A percentile compares a stretch with the other conserved stretches of the same genome.
phyloP scores from a whole-genome alignment of 208 protist species.

The Trypanosoma rangeli region DNA sequence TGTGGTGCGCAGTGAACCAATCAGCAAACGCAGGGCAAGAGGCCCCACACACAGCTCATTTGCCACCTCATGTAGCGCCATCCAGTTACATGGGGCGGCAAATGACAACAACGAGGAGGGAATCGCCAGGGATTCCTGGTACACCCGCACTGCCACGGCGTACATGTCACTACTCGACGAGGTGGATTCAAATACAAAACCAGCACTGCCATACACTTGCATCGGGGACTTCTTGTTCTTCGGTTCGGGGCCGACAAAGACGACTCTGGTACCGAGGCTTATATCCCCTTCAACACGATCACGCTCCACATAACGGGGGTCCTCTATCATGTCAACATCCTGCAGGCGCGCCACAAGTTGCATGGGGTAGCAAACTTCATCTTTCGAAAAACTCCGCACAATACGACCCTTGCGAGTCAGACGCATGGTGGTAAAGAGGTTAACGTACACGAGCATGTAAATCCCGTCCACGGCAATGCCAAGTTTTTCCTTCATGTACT shows the following conservation, averaged over 20 bases:
- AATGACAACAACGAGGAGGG: constrained; percentile 53
- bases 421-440: constrained; percentile 79
- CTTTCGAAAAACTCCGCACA: constrained; percentile 66
- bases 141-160: constrained; percentile 26
- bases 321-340: constrained; percentile 61
- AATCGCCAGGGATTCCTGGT: constrained; percentile 44
- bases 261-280: constrained; percentile 48
- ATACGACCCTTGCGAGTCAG: constrained; percentile 54
- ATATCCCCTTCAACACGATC: constrained; percentile 59
- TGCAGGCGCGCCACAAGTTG: constrained; percentile 56
- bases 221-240: constrained; percentile 40
- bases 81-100: constrained; percentile 67
- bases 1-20: constrained; percentile 71
- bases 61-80: constrained; percentile 63
- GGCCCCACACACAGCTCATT: constrained; percentile 43
- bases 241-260: constrained; percentile 76
- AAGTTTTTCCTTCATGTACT: constrained; percentile 78
- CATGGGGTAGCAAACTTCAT: constrained; percentile 80
- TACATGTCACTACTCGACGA: constrained; percentile 40
- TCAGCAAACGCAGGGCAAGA: constrained; percentile 59
- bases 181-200: constrained; percentile 38
- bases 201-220: constrained; percentile 54
- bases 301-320: constrained; percentile 76
- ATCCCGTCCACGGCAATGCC: constrained; percentile 67
- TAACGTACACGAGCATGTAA: constrained; percentile 77